Percentiles rank a stretch among this genome's conserved stretches.
phyloP scores from a whole-genome alignment of 1,284 basidiomycete genomes.

The Sporisorium exsertum region DNA sequence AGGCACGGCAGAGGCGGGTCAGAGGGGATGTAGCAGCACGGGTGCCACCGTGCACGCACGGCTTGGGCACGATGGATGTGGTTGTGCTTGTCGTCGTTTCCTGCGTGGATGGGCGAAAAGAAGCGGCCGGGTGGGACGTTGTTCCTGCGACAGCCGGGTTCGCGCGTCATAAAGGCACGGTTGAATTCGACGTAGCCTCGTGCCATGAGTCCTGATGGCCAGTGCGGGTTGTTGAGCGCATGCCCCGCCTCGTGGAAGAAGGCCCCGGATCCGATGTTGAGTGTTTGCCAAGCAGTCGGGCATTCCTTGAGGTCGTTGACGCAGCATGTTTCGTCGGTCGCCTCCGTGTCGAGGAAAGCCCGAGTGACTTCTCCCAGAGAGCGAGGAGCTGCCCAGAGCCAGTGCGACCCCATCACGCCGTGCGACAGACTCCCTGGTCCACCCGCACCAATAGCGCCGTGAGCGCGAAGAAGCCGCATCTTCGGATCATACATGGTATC shows the following conservation, averaged over 20 bases:
- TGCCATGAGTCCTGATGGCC: constrained; percentile 50
- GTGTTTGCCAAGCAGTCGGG: constrained; percentile 46
- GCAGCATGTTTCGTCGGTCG: constrained; percentile 44
- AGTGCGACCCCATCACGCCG: constrained; percentile 57
- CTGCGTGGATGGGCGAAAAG: constrained; percentile 31
- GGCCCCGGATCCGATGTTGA: constrained; percentile 56
- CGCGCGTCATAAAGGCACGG: constrained; percentile 58
- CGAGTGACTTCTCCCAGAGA: constrained; percentile 31
- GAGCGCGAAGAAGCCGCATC: constrained; percentile 48
- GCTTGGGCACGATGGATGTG: constrained; percentile 54
- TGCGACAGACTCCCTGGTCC: constrained; percentile 30
- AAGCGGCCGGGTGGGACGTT: constrained; percentile 9
- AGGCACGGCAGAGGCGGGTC: constrained; percentile 43
- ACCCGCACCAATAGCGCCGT: constrained; percentile 48
- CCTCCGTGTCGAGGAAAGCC: constrained; percentile 41
- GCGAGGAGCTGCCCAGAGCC: constrained; percentile 53
- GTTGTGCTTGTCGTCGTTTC: constrained; percentile 44
- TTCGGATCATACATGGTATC: constrained; percentile 47
- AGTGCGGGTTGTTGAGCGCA: constrained; percentile 51
- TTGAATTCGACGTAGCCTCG: constrained; percentile 56
- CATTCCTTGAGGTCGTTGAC: constrained; percentile 54
- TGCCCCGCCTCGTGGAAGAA: constrained; percentile 53
- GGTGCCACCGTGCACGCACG: constrained; percentile 52
- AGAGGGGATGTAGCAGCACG: constrained; percentile 36
- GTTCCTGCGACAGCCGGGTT: constrained; percentile 28